Evolutionary conservation across 768 basidiomycete genomes (phyloP), one percentile per base, ranked within the genome.

Genomic region (Trametes elegans): DNA sequence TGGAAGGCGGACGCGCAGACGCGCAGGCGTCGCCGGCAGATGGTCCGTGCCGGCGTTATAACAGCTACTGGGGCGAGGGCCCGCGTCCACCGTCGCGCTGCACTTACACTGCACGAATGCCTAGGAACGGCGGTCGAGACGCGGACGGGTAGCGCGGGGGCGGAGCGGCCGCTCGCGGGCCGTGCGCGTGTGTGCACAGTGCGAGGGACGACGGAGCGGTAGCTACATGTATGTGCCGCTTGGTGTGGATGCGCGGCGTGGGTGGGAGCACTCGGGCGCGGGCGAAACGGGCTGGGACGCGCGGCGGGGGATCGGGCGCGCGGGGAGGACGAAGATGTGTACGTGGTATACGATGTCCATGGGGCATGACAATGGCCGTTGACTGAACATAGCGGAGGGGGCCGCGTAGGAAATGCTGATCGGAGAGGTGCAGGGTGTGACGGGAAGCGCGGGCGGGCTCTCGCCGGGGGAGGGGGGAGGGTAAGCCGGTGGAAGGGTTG

Each of bases 21-120:
- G 40, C 19, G 49, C 49, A 41, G 24, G 40, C 49, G 49, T 21
- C 36, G 28, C 45, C 55, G 48, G 55, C 35, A 24, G 36, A 49
- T 49, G 55, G 49, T 53, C 55, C 55, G 59, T 51, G 46, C 55
- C 59, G 59, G 55, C 50, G 55, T 53, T 55, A n/a, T n/a, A n/a
- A n/a, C n/a, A n/a, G n/a, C n/a, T n/a, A n/a, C n/a, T n/a, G n/a
- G n/a, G n/a, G n/a, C n/a, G n/a, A n/a, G n/a, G n/a, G n/a, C n/a
- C n/a, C n/a, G n/a, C n/a, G n/a, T n/a, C n/a, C n/a, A n/a, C n/a
- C n/a, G n/a, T n/a, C n/a, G n/a, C n/a, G n/a, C n/a, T n/a, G n/a
- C n/a, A n/a, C n/a, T n/a, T n/a, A n/a, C n/a, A n/a, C n/a, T n/a
- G n/a, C n/a, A n/a, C n/a, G n/a, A n/a, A n/a, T n/a, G n/a, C n/a